Evolutionary conservation across 305 asterid genomes (phyloP), one percentile per base, ranked within the genome.

Genomic region (Rubia occidens): DNA sequence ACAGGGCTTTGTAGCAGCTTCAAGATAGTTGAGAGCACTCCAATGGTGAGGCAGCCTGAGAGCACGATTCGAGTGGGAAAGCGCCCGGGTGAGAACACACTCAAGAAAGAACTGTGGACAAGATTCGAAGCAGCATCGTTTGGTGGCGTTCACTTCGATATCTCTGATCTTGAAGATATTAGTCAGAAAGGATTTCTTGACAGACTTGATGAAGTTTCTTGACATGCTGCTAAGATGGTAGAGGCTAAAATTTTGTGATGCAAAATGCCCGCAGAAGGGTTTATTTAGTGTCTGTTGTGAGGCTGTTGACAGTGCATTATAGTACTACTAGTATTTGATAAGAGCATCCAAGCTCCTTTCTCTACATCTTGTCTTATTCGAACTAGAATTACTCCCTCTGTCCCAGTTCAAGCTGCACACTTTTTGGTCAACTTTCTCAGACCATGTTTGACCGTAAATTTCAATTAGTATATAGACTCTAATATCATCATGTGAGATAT

Each of bases 41-140:
- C 97, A 15, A 69, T 85, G 87, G 21, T 79, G 58, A 85, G 78
- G 39, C 39, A 4, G 39, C 39, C 39, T 35, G 39, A 35, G 39
- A 35, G 89, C 86, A 83, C 67, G 69, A 71, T 84, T 58, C 77
- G 67, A 75, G 72, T 29, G 64, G 86, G 92, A 70, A 88, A 78
- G 75, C 96, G 73, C 67, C 95, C 95, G 1, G 98, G 98, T 71
- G 98, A 94, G 84, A 88, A 87, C 83, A 94, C 98, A 20, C 82
- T 94, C 68, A 94, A 94, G 90, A 90, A 77, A 72, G 98, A 94
- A 71, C 82, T 90, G 0, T 94, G 98, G 97, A 73, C 82, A 21
- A 85, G 72, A 78, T 94, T 94, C 76, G 97, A 94, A 69, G 98
- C 90, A 68, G 98, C 92, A 55, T 82, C 95, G 0, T 62, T 79